Percentiles rank a stretch among this genome's conserved stretches.
These are phyloP conservation scores for Lachancea quebecensis DNA, from an alignment of 805 yeast genomes.

Conservation along the genomic window DNA sequence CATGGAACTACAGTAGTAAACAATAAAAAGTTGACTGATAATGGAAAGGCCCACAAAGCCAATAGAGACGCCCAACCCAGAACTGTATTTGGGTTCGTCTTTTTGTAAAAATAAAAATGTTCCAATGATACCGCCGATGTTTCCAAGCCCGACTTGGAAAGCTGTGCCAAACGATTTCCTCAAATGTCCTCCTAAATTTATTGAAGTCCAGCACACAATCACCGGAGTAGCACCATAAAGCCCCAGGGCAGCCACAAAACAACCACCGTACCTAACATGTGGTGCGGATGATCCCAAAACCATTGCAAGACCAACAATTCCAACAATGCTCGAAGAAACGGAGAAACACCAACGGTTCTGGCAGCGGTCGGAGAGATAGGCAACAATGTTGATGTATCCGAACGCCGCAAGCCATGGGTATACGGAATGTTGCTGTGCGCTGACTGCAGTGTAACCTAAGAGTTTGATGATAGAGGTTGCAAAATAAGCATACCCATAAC, in stretches of 20 bases:
- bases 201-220: constrained; percentile 2
- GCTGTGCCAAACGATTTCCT: constrained; percentile 4
- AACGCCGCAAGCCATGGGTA: constrained; percentile 5
- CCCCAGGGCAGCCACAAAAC: constrained; percentile 4
- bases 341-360: constrained; percentile 5
- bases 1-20: not conserved
- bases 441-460: constrained; percentile 4
- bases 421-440: constrained; percentile 5
- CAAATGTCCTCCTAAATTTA: constrained; percentile 4
- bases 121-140: constrained; percentile 6
- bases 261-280: constrained; percentile 4
- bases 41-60: constrained; percentile 4
- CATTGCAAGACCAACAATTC: constrained; percentile 6
- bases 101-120: constrained; percentile 1
- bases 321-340: constrained; percentile 1
- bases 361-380: constrained; percentile 4
- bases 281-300: constrained; percentile 1
- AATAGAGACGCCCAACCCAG: constrained; percentile 3
- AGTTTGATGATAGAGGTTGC: constrained; percentile 4
- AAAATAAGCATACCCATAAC: constrained; percentile 6
- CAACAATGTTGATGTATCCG: constrained; percentile 2
- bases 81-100: constrained; percentile 2
- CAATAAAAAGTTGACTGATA: constrained; percentile 1
- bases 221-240: constrained; percentile 6
- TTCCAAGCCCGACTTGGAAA: constrained; percentile 5